Percentiles rank a stretch among this genome's conserved stretches.
Evolutionary conservation across 306 rosid genomes (phyloP).

Genomic region (Cucurbita moschata): DNA sequence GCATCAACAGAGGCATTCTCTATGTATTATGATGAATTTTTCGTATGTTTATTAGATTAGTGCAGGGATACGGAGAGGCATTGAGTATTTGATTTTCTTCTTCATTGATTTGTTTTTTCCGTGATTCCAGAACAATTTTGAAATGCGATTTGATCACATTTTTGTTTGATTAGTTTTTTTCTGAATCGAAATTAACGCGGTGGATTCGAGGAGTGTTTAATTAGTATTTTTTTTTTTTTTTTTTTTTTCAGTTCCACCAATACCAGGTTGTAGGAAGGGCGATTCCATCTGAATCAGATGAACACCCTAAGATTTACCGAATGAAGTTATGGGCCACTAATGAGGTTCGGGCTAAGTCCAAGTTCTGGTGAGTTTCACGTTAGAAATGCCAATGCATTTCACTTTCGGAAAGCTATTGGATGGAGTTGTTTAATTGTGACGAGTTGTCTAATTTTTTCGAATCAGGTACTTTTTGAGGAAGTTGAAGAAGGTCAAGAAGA

Average conservation of each 20-base stretch:
- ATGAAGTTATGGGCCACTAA: slow-evolving; percentile 97
- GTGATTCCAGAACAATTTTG: background rate
- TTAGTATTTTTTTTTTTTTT: background rate
- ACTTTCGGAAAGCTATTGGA: background rate
- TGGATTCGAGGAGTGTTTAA: background rate
- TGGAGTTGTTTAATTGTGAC: background rate
- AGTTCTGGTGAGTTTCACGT: slow-evolving; percentile 48
- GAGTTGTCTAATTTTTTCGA: background rate
- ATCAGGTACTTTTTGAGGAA: slow-evolving; percentile 81
- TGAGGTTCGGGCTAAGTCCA: slow-evolving; percentile 90
- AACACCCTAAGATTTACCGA: slow-evolving; percentile 69
- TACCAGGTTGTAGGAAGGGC: background rate
- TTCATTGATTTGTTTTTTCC: background rate
- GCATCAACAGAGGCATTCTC: background rate
- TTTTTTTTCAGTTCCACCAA: background rate
- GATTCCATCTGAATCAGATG: background rate
- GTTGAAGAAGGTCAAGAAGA: slow-evolving; percentile 71
- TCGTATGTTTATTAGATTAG: background rate
- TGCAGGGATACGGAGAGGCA: background rate
- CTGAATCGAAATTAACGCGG: background rate
- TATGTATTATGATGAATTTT: no score
- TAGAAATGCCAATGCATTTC: background rate
- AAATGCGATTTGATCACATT: background rate
- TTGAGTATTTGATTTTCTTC: background rate
- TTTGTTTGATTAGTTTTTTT: background rate